These are phyloP conservation scores for Xylaria venustula DNA, from an alignment of 495 filamentous ascomycete species.

Conservation along the genomic window DNA sequence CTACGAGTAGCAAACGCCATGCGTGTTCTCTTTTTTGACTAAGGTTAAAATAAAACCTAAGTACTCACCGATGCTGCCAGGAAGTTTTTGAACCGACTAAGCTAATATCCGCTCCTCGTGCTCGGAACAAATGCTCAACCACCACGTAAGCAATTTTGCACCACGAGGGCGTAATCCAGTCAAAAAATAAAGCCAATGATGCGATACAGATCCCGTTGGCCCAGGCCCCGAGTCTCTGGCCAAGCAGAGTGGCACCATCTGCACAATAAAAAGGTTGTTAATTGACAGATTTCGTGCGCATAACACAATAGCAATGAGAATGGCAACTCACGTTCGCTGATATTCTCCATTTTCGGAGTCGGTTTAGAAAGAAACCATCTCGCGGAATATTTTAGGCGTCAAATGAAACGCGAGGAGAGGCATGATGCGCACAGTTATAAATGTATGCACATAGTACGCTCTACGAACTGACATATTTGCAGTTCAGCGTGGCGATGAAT, in stretches of 20 bases:
- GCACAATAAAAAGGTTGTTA: background rate
- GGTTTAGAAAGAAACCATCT: background rate
- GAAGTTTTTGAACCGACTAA: background rate
- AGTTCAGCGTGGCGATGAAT: conserved; percentile 1
- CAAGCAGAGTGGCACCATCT: conserved; percentile 4
- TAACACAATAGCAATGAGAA: background rate
- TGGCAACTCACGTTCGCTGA: background rate
- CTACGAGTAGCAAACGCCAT: too few species aligned
- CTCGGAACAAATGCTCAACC: background rate
- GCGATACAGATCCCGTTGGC: background rate
- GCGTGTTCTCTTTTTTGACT: too few species aligned
- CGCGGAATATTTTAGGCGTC: background rate
- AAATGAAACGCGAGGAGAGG: background rate
- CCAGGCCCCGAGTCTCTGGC: background rate
- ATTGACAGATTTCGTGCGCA: background rate
- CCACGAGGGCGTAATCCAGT: background rate
- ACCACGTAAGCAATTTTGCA: background rate
- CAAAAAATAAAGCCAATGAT: background rate
- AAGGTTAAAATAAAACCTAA: background rate
- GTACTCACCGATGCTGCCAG: background rate
- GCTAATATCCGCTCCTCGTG: background rate
- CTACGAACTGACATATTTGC: background rate
- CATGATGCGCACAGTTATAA: too few species aligned
- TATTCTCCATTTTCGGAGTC: background rate
- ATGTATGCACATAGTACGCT: background rate